Percentiles rank a stretch among this genome's conserved stretches.
Conservation (phyloP, 768 basidiomycete species). For the Amanita inopinata region DNA sequence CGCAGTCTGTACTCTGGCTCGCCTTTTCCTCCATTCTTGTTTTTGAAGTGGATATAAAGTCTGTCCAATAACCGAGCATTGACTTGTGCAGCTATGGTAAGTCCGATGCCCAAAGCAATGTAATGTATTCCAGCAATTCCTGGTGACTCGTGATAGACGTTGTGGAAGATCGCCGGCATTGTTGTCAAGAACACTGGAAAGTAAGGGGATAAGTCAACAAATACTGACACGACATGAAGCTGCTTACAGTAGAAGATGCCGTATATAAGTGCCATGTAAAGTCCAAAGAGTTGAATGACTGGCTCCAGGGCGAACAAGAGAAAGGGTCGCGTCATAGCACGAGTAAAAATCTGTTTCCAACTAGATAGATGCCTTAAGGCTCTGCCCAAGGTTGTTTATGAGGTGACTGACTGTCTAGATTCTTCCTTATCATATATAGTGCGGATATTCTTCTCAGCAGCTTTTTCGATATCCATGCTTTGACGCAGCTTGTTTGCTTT, state of each 20-base stretch:
- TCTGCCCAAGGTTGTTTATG: too few species aligned
- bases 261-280: slow-evolving; percentile 65
- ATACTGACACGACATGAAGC: not conserved
- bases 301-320: slow-evolving; percentile 47
- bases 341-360: slow-evolving; percentile 40
- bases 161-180: slow-evolving; percentile 47
- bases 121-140: slow-evolving; percentile 65
- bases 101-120: slow-evolving; percentile 58
- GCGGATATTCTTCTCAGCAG: slow-evolving; percentile 23
- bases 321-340: slow-evolving; percentile 61
- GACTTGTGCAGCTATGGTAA: slow-evolving; percentile 39
- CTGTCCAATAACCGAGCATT: slow-evolving; percentile 50
- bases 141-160: slow-evolving; percentile 40
- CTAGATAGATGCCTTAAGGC: slow-evolving; percentile 21
- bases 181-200: slow-evolving; percentile 55
- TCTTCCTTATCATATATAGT: slow-evolving; percentile 37
- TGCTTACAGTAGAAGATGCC: slow-evolving; percentile 47
- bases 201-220: not conserved
- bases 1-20: slow-evolving; percentile 42
- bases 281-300: slow-evolving; percentile 56
- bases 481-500: slow-evolving; percentile 40
- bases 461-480: slow-evolving; percentile 40
- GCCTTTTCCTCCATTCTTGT: slow-evolving; percentile 37
- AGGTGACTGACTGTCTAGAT: slow-evolving; percentile 31
- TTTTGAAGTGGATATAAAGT: slow-evolving; percentile 39